Conservation (phyloP, 1,284 basidiomycete genomes). For the Meripilus lineatus region DNA sequence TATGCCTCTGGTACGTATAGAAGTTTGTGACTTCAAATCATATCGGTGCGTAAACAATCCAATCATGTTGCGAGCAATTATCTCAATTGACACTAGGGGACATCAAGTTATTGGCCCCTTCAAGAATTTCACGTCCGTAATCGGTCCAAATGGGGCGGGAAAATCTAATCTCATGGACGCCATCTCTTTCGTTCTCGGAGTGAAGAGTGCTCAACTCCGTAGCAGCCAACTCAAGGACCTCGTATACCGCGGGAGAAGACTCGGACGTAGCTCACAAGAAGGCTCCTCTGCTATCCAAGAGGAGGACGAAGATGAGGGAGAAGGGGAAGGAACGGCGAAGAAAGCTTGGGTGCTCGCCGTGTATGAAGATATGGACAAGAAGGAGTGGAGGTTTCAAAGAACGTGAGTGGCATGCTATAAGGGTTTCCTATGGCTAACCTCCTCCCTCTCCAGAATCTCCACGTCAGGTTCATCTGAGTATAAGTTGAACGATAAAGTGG, state of each 20-base stretch:
- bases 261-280: slow-evolving; percentile 53
- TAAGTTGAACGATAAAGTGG: slow-evolving; percentile 72
- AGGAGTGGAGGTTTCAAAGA: slow-evolving; percentile 88
- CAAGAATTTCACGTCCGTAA: slow-evolving; percentile 90
- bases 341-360: slow-evolving; percentile 96
- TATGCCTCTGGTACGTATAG: slow-evolving; percentile 80
- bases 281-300: slow-evolving; percentile 43
- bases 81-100: slow-evolving; percentile 43
- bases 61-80: slow-evolving; percentile 2
- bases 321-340: slow-evolving; percentile 80
- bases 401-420: slow-evolving; percentile 55
- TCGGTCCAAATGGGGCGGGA: slow-evolving; percentile 98
- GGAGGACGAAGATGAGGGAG: slow-evolving; percentile 48
- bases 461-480: slow-evolving; percentile 86
- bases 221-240: slow-evolving; percentile 93
- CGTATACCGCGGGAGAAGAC: slow-evolving; percentile 86
- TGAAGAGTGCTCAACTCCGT: slow-evolving; percentile 90
- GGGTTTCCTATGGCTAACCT: background rate
- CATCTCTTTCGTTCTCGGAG: slow-evolving; percentile 97
- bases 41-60: slow-evolving; percentile 49
- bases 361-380: slow-evolving; percentile 71
- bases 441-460: slow-evolving; percentile 63
- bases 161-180: slow-evolving; percentile 99
- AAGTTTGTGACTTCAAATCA: slow-evolving; percentile 92
- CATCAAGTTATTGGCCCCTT: slow-evolving; percentile 90